Base-by-base conservation (phyloP, 805 yeast genomes). In the Kregervanrija fluxuum region DNA sequence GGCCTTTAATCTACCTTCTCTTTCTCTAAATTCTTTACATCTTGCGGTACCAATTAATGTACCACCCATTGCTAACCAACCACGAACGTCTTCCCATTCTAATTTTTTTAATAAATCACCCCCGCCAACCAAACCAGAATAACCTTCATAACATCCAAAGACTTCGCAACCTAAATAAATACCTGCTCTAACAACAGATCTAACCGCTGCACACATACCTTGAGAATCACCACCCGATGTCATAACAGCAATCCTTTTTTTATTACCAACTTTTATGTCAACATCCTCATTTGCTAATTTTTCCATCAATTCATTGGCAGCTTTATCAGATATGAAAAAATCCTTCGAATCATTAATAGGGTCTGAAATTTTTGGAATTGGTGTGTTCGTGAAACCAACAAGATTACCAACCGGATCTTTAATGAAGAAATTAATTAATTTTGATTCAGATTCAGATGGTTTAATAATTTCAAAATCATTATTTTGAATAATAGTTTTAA, bases 191-290 rank as follows among this genome's bases (percentile, higher is more conserved):
- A 91, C 96, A 47, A 93, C 95, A 0, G 98, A 95, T 51, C 99
- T 75, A 8, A 93, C 99, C 28, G 82, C 86, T 4, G 97, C 91
- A 66, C 89, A 88, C 99, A 93, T 93, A 57, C 99, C 99, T 30
- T 95, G 99, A 43, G 98, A 85, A 62, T 93, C 99, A 66, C 99
- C 99, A 55, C 99, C 99, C 1, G 96, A 87, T 5, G 98, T 93
- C 91, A 93, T 89, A 41, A 93, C 93, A 4, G 95, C 99, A 51
- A 93, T 86, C 42, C 64, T 51, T 44, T 60, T 61, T 14, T 42
- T 46, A 5, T 34, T 38, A 14, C 33, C 35, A n/a, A 16, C 37
- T 13, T 31, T 41, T 13, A 15, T 33, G 11, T 34, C 31, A 15
- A 37, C 12, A n/a, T 47, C 37, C 8, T 11, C 34, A 6, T 37